Base-by-base conservation (phyloP, 2,329 filamentous ascomycete genomes). In the Aspergillus spinulosporus region DNA sequence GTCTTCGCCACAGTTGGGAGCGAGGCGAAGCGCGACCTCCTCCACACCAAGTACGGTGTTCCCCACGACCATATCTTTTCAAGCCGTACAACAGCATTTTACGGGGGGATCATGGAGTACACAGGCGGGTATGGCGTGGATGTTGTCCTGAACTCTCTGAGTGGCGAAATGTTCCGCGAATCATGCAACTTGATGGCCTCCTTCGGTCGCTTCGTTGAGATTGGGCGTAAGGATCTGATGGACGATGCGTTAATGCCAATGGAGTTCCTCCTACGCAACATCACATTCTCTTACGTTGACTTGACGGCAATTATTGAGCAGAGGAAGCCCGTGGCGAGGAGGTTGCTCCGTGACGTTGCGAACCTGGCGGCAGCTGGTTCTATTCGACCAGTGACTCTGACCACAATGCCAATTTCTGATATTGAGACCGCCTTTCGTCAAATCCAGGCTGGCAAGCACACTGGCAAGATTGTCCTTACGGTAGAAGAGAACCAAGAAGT, bases 391-490 rank as follows among this genome's bases (percentile, higher is more conserved):
- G 70, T 75, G 15, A 52, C 61, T 1, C 68, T 73, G 0, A 62
- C 74, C 15, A 65, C 61, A 2, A 51, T 54, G 1, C 57, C 62
- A 0, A 71, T 73, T 39, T 60, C 63, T 7, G 53, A 72, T 0
- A 56, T 75, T 5, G 43, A 59, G 2, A 59, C 60, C 1, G 73
- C 71, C 0, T 61, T 76, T 31, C 46, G 62, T 4, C 64, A 62
- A 52, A 67, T 78, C 42, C 68, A 69, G 14, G 53, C 62, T 7
- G 72, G 75, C 0, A 66, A 66, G 9, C 74, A 76, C 46, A 68
- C 72, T 1, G 76, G 76, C 5, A 78, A 78, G 60, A 60, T 77
- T 2, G 71, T 77, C 3, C 45, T 60, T 11, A 55, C 54, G 15
- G 53, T 58, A 4, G 49, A 49, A 9, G 36, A 48, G 8, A 43